Percentiles rank a stretch among this genome's conserved stretches.
phyloP scores from a whole-genome alignment of 2,329 filamentous ascomycete genomes.

The Corynespora cassiicola region DNA sequence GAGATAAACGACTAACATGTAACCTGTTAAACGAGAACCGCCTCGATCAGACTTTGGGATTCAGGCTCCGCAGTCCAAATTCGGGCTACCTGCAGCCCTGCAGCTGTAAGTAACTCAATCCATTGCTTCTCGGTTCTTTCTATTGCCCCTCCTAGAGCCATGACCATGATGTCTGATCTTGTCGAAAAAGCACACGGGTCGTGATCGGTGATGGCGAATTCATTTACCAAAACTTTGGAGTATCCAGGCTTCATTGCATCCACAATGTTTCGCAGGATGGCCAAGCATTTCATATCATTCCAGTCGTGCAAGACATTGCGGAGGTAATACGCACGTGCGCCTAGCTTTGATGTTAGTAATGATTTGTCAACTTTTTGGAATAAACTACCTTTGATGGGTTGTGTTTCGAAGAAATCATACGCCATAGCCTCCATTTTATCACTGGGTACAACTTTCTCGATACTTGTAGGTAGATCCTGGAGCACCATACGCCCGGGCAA shows the following conservation, averaged over 20 bases:
- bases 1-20: neutral
- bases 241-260: conserved; percentile 22
- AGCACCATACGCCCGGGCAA: conserved; percentile 53
- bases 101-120: conserved; percentile 12
- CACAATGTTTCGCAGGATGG: conserved; percentile 20
- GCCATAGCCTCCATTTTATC: conserved; percentile 39
- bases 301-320: conserved; percentile 29
- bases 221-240: conserved; percentile 20
- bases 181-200: conserved; percentile 10
- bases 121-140: conserved; percentile 18
- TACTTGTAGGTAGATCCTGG: conserved; percentile 55
- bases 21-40: conserved; percentile 15
- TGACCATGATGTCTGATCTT: conserved; percentile 22
- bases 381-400: conserved; percentile 56
- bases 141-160: conserved; percentile 13
- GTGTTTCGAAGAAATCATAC: conserved; percentile 56
- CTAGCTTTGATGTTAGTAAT: neutral
- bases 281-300: conserved; percentile 20
- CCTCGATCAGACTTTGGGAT: conserved; percentile 18
- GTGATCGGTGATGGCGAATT: conserved; percentile 18
- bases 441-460: conserved; percentile 26
- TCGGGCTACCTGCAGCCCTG: conserved; percentile 10
- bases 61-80: conserved; percentile 17
- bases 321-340: conserved; percentile 28
- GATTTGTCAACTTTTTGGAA: no score